phyloP scores from a whole-genome alignment of 2,329 filamentous ascomycete genomes.

The Colletotrichum zoysiae region DNA sequence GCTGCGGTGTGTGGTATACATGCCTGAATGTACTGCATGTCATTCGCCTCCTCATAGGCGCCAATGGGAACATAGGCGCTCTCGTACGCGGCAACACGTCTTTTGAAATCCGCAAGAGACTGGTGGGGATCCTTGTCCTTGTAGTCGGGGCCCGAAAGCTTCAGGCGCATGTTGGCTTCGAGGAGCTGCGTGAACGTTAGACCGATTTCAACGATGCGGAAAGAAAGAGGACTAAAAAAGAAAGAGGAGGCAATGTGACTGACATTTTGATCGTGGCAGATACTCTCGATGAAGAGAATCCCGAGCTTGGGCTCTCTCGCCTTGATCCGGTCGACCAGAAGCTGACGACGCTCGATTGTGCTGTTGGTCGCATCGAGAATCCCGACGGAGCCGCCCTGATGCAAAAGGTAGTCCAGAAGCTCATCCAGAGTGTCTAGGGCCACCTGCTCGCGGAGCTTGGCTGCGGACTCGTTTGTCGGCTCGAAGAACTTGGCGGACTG shows the following conservation, averaged over 20 bases:
- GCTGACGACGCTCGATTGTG: constrained; percentile 85
- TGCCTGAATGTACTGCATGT: constrained; percentile 92
- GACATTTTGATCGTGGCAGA: constrained; percentile 83
- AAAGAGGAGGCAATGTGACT: constrained; percentile 41
- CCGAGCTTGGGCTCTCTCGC: constrained; percentile 87
- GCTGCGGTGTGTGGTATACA: constrained; percentile 29
- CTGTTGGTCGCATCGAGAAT: constrained; percentile 99
- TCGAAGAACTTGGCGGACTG: constrained; percentile 96
- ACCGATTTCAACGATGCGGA: constrained; percentile 10
- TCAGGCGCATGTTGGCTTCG: constrained; percentile 96
- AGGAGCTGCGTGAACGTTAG: constrained; percentile 68
- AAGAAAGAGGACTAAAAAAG: background rate
- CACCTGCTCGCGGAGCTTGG: constrained; percentile 88
- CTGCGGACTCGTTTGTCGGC: constrained; percentile 84
- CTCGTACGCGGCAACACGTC: constrained; percentile 91
- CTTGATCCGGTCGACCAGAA: constrained; percentile 86
- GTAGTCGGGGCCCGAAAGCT: constrained; percentile 96
- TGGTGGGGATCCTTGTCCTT: constrained; percentile 89
- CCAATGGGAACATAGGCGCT: constrained; percentile 93
- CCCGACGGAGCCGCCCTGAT: constrained; percentile 86
- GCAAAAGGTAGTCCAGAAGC: constrained; percentile 87
- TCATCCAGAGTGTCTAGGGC: constrained; percentile 94
- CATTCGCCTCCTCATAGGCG: constrained; percentile 88
- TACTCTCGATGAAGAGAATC: constrained; percentile 94
- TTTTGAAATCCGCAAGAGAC: constrained; percentile 91